Conservation (phyloP, 2,329 filamentous ascomycete genomes). For the Phaeosphaeriaceae sp. region DNA sequence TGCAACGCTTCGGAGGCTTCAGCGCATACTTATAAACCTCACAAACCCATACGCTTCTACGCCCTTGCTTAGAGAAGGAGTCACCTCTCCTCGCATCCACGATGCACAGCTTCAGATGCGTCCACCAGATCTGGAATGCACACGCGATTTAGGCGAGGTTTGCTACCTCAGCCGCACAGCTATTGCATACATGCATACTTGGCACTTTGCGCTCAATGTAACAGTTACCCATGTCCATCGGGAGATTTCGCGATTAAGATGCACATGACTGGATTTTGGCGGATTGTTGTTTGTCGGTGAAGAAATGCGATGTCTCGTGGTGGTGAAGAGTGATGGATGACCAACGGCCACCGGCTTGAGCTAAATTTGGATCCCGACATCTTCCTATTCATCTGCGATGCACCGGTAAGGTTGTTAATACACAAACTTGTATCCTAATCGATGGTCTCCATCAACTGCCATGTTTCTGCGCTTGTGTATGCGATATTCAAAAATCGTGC, state of each 20-base stretch:
- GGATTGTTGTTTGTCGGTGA: background rate
- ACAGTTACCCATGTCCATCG: background rate
- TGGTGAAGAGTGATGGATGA: background rate
- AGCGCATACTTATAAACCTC: background rate
- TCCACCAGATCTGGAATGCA: constrained; percentile 6
- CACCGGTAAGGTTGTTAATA: too few species aligned
- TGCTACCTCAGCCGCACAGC: constrained; percentile 15
- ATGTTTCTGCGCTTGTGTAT: too few species aligned
- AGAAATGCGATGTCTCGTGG: background rate
- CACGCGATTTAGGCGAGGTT: constrained; percentile 6
- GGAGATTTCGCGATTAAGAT: background rate
- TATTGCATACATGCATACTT: constrained; percentile 5
- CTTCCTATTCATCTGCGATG: too few species aligned
- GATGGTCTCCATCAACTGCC: too few species aligned
- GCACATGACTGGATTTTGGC: background rate
- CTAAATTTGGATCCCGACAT: too few species aligned
- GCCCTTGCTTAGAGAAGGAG: background rate
- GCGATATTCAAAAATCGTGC: too few species aligned
- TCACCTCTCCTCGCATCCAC: background rate
- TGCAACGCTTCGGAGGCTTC: background rate
- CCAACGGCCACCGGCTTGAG: too few species aligned
- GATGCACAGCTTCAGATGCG: background rate
- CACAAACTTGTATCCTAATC: too few species aligned
- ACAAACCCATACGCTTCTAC: background rate
- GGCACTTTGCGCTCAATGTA: background rate